Evolutionary conservation across 805 yeast genomes (phyloP).

Genomic region (Blastobotrys muscicola): DNA sequence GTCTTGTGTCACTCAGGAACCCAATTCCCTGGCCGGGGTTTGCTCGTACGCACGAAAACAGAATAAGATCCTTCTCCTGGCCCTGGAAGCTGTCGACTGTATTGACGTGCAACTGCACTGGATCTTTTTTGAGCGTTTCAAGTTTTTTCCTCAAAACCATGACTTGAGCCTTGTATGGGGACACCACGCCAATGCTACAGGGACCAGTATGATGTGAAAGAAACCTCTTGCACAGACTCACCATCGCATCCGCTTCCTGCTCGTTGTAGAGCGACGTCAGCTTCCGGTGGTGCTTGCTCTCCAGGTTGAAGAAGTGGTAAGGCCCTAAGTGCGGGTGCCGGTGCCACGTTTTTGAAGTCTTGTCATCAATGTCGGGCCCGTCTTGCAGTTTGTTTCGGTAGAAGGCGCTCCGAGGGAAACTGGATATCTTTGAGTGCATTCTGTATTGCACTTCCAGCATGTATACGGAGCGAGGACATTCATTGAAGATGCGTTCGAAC

Average conservation of each 20-base stretch:
- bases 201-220: too few species aligned
- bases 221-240: constrained; percentile 35
- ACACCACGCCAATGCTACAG: constrained; percentile 81
- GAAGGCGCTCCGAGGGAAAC: too few species aligned
- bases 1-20: constrained; percentile 81
- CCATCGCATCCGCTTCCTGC: too few species aligned
- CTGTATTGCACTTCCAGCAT: constrained; percentile 88
- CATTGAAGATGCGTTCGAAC: constrained; percentile 84
- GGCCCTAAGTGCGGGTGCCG: too few species aligned
- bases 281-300: too few species aligned
- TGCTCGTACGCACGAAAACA: constrained; percentile 94
- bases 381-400: too few species aligned
- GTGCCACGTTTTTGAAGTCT: too few species aligned
- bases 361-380: too few species aligned
- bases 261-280: too few species aligned
- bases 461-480: constrained; percentile 49
- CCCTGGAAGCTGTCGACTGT: constrained; percentile 98
- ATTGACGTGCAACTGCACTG: constrained; percentile 79
- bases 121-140: too few species aligned
- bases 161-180: constrained; percentile 91
- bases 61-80: constrained; percentile 89
- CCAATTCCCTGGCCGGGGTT: constrained; percentile 57
- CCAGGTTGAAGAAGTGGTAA: too few species aligned
- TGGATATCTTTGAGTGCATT: too few species aligned
- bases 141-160: constrained; percentile 45